Conservation (phyloP, 768 basidiomycete species). For the Plicaturopsis crispa region DNA sequence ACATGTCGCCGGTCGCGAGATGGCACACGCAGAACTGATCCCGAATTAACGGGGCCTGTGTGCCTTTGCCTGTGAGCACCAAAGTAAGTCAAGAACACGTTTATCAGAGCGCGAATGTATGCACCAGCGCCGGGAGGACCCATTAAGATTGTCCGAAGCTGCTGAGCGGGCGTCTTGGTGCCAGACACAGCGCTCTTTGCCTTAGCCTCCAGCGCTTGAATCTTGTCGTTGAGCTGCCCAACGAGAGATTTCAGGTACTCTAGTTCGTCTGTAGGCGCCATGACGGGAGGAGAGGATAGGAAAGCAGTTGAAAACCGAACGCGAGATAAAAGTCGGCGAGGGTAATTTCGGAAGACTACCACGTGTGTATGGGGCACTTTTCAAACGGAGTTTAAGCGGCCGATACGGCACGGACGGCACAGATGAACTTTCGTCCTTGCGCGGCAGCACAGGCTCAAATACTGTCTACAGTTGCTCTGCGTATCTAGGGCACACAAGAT, state of each 20-base stretch:
- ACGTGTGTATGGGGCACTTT: too few species aligned
- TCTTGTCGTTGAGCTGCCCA: constrained; percentile 85
- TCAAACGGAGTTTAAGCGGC: too few species aligned
- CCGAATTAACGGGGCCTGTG: constrained; percentile 90
- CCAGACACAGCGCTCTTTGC: constrained; percentile 37
- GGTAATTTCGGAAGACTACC: too few species aligned
- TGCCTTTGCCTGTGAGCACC: constrained; percentile 78
- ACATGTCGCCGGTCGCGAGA: constrained; percentile 97
- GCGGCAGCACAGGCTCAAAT: too few species aligned
- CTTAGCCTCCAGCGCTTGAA: constrained; percentile 66
- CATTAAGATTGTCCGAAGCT: constrained; percentile 86
- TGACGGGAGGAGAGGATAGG: constrained; percentile 15
- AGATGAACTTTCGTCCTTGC: too few species aligned
- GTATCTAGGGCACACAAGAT: too few species aligned
- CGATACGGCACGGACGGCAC: too few species aligned
- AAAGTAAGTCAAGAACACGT: constrained; percentile 2
- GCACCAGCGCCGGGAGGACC: constrained; percentile 96
- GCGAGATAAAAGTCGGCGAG: not conserved
- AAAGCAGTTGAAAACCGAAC: not conserved
- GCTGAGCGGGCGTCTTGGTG: constrained; percentile 59
- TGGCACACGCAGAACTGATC: constrained; percentile 96
- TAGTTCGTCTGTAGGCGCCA: constrained; percentile 73
- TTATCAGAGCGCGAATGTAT: constrained; percentile 16
- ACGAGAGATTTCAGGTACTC: constrained; percentile 94
- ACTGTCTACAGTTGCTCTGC: too few species aligned